phyloP scores from a whole-genome alignment of 768 basidiomycete species.

The Rhizopogon vesiculosus region DNA sequence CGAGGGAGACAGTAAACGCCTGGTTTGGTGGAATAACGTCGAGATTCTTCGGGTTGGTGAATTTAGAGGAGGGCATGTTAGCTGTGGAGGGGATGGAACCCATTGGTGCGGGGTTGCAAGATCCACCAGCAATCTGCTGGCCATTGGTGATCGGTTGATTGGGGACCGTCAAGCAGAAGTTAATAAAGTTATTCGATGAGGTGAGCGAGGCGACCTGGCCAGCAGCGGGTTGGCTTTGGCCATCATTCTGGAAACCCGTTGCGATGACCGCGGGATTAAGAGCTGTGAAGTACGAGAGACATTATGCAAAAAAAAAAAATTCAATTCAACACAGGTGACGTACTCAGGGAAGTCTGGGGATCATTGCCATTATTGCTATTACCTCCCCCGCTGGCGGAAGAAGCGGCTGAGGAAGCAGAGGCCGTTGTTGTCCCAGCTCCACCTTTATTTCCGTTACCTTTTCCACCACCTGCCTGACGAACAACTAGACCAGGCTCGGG shows the following conservation, averaged over 20 bases:
- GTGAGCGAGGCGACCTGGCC: constrained; percentile 51
- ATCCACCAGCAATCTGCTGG: constrained; percentile 44
- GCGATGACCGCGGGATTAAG: constrained; percentile 51
- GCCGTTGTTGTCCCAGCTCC: constrained; percentile 4
- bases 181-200: constrained; percentile 59
- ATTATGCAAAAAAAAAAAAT: not conserved
- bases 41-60: constrained; percentile 36
- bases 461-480: constrained; percentile 15
- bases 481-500: constrained; percentile 14
- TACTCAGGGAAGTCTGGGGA: constrained; percentile 37
- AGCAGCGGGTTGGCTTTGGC: constrained; percentile 36
- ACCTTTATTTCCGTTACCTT: constrained; percentile 11
- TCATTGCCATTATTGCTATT: constrained; percentile 16
- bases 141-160: constrained; percentile 52
- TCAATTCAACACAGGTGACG: constrained; percentile 3
- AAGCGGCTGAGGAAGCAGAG: constrained; percentile 11
- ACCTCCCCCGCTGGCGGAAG: constrained; percentile 9
- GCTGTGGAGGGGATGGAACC: constrained; percentile 44
- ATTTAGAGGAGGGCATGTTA: constrained; percentile 47
- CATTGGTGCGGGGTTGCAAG: constrained; percentile 58
- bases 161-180: constrained; percentile 43
- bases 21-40: constrained; percentile 39
- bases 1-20: constrained; percentile 48
- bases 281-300: constrained; percentile 25
- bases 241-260: constrained; percentile 44